phyloP scores from a whole-genome alignment of 169 alveolate species.

The Plasmodium vinckei region DNA sequence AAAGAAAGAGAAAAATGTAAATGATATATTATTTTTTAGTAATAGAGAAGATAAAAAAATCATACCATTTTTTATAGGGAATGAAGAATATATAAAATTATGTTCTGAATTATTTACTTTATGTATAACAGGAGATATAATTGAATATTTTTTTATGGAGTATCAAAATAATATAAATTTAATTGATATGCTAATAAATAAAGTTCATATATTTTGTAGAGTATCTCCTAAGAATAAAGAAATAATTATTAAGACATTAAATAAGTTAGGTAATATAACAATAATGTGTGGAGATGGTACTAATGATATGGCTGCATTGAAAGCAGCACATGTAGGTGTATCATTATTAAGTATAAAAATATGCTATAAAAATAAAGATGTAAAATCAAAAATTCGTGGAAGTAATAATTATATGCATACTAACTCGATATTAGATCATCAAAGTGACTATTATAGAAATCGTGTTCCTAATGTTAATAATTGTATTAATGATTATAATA shows the following conservation, averaged over 20 bases:
- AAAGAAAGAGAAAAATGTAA: neutral
- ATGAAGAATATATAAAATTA: conserved; percentile 34
- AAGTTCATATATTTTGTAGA: conserved; percentile 93
- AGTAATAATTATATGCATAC: conserved; percentile 10
- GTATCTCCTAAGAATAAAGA: conserved; percentile 97
- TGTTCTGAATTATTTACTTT: conserved; percentile 44
- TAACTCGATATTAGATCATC: conserved; percentile 17
- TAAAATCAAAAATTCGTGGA: conserved; percentile 55
- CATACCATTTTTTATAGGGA: conserved; percentile 55
- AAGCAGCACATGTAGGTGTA: conserved; percentile 97
- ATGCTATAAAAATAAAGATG: conserved; percentile 76
- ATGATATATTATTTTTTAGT: conserved; percentile 21
- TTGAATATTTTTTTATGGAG: conserved; percentile 80
- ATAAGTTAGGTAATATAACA: conserved; percentile 88
- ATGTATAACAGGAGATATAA: conserved; percentile 80
- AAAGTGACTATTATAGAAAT: conserved; percentile 15
- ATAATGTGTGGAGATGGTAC: conserved; percentile 99
- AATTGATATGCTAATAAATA: conserved; percentile 54
- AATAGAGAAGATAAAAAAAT: conserved; percentile 73
- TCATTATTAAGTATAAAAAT: conserved; percentile 91
- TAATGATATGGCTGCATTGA: conserved; percentile 99
- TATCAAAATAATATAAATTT: conserved; percentile 23
- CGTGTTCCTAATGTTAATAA: conserved; percentile 20
- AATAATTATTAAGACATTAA: conserved; percentile 83
- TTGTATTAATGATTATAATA: neutral